Base-by-base conservation (phyloP, 805 yeast genomes). In the Yamadazyma philogaea region DNA sequence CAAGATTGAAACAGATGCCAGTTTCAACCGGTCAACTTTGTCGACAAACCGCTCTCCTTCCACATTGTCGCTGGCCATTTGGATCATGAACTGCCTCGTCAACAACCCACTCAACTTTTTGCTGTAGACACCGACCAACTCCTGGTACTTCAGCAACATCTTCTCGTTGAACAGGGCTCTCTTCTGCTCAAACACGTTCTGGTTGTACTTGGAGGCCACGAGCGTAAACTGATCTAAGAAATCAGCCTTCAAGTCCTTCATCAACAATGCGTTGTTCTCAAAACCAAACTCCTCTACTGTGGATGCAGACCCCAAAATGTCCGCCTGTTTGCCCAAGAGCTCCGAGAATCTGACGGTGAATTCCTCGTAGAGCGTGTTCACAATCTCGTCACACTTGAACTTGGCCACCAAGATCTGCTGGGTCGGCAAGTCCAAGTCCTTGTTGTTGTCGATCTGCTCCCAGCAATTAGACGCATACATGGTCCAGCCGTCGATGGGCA, bases 401-500 rank as follows among this genome's bases (percentile, higher is more conserved):
- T 93, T 79, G 6, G 99, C 96, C 18, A 93, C 98, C 46, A 93
- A 71, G 24, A 87, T 86, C 61, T 93, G 99, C 59, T 93, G 99
- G 1, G 98, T 90, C 20, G 99, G 99, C 50, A 93, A 73, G 64
- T 93, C 99, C 49, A 93, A 76, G 60, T 93, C 99, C 63, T 88
- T 90, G 66, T 93, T 93, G 47, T 76, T 74, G 60, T 88, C 96
- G 54, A 93, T 93, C 63, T 88, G 96, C 39, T 86, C 82, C 99
- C 99, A 93, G 51, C 96, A 82, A 56, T 82, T 85, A 42, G 81
- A 83, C 1, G 96, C 89, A 55, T 93, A 93, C 60, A 89, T 64
- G 3, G 91, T 77, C 98, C 99, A 93, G 18, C 97, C 98, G 64
- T 93, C 99, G 40, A 91, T 73, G 8, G 99, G 99, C 43, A 93